Percentiles rank a stretch among this genome's conserved stretches.
Conservation (phyloP, 306 rosid species). For the Vicia faba region DNA sequence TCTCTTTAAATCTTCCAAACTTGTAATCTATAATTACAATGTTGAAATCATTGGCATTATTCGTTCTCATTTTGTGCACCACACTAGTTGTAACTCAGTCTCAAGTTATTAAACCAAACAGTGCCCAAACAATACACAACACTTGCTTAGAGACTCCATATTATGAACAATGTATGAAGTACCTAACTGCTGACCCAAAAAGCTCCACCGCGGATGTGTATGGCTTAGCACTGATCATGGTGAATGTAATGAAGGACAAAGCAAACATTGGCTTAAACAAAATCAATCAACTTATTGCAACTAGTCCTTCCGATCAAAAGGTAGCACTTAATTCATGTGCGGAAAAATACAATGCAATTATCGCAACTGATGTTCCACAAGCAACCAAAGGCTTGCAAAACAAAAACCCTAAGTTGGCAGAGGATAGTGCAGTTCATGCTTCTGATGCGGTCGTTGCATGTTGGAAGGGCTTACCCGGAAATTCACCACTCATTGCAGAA, state of each 20-base stretch:
- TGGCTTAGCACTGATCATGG: slow-evolving; percentile 49
- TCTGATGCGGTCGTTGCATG: slow-evolving; percentile 36
- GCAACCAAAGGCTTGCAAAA: slow-evolving; percentile 41
- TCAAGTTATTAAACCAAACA: background rate
- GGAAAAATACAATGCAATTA: slow-evolving; percentile 10
- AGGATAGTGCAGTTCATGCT: slow-evolving; percentile 40
- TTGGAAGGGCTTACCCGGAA: slow-evolving; percentile 36
- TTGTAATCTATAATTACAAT: too few species aligned
- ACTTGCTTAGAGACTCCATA: slow-evolving; percentile 53
- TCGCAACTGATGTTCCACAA: slow-evolving; percentile 37
- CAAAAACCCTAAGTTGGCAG: slow-evolving; percentile 47
- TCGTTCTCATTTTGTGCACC: slow-evolving; percentile 12
- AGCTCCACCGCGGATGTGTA: slow-evolving; percentile 37
- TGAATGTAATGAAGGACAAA: slow-evolving; percentile 29
- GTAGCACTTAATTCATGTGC: slow-evolving; percentile 34
- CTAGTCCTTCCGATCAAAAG: background rate
- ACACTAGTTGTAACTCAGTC: slow-evolving; percentile 1
- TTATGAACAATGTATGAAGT: slow-evolving; percentile 33
- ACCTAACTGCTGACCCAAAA: slow-evolving; percentile 36
- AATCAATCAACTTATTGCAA: background rate
- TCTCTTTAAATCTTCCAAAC: too few species aligned
- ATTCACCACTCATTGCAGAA: slow-evolving; percentile 33
- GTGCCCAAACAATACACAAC: slow-evolving; percentile 31
- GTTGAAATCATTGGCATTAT: background rate
- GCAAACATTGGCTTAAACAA: slow-evolving; percentile 29